Percentiles rank a stretch among this genome's conserved stretches.
Conservation (phyloP, 257 asterid species). For the Solanum medicagineum region DNA sequence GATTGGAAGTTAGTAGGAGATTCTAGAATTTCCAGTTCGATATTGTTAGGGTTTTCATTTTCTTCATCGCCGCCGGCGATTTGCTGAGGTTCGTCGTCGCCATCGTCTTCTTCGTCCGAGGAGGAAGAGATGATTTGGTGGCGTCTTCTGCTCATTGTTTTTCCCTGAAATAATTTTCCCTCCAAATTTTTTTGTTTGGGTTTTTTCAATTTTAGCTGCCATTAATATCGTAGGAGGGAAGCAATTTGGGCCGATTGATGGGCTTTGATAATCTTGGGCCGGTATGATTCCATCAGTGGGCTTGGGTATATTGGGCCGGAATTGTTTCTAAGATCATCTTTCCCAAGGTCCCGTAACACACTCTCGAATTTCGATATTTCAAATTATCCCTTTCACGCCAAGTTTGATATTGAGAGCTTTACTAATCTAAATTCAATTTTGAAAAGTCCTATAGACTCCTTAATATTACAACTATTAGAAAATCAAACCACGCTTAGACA, state of each 20-base stretch:
- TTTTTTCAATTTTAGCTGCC: background rate
- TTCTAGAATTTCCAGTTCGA: conserved; percentile 16
- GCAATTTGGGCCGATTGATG: background rate
- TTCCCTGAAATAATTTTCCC: conserved; percentile 19
- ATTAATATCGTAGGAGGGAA: background rate
- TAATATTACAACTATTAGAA: no score
- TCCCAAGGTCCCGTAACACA: no score
- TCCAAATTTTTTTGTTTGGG: conserved; percentile 4
- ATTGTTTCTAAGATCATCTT: no score
- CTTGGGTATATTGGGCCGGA: no score
- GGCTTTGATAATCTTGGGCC: background rate
- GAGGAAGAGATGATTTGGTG: conserved; percentile 48
- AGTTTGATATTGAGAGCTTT: no score
- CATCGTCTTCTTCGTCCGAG: conserved; percentile 53
- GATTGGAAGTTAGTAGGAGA: conserved; percentile 32
- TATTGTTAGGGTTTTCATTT: conserved; percentile 22
- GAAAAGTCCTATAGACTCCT: no score
- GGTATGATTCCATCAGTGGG: no score
- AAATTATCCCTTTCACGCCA: no score
- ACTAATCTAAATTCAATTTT: no score
- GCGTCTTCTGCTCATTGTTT: conserved; percentile 46
- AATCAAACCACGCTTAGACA: no score
- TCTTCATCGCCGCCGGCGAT: conserved; percentile 11
- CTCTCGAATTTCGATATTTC: no score
- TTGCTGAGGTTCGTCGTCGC: conserved; percentile 16